Evolutionary conservation across 495 filamentous ascomycete species (phyloP), one percentile per base, ranked within the genome.

Genomic region (Neurospora terricola): DNA sequence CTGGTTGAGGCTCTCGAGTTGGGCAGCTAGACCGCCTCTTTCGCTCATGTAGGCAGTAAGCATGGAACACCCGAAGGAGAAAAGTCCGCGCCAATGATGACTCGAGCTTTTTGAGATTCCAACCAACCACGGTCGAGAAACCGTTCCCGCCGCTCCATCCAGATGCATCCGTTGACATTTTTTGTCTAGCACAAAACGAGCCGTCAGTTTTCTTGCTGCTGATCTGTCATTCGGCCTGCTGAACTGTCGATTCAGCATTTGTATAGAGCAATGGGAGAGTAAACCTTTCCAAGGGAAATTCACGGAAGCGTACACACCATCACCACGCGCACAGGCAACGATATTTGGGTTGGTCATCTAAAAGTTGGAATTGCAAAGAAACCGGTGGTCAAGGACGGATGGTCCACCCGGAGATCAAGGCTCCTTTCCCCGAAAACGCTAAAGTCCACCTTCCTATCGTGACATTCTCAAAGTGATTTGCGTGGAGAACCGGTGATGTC

Each of bases 1-100:
- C 45, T 84, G 8, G 79, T 82, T 14, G 77, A 73, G 21, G 79
- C 75, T 71, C 75, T 86, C 30, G 78, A 76, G 45, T 74, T 84
- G 3, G 23, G 70, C 27, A 43, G 70, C 69, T 34, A 70, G 72
- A 74, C 69, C 70, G 73, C 75, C 69, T 59, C 70, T 71, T 71
- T 69, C n/a, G 38, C 42, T 71, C 42, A 59, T 71, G 70, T 71
- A 42, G 70, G 54, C 27, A 66, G 27, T 18, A 66, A 66, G 54
- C 54, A 62, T 62, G 54, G 54, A 16, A 62, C 23, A 62, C 54
- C 45, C 54, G 54, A 34, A 34, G 54, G 14, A 75, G 38, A 48
- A 37, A 66, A 36, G 70, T 71, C 74, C 72, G 69, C 37, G 59
- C 74, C 48, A 75, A 14, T 62, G 23, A 16, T 62, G 54, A 34